Percentiles rank a stretch among this genome's conserved stretches.
Evolutionary conservation across 441 rosid genomes (phyloP).

Genomic region (Raphanus hybrid): DNA sequence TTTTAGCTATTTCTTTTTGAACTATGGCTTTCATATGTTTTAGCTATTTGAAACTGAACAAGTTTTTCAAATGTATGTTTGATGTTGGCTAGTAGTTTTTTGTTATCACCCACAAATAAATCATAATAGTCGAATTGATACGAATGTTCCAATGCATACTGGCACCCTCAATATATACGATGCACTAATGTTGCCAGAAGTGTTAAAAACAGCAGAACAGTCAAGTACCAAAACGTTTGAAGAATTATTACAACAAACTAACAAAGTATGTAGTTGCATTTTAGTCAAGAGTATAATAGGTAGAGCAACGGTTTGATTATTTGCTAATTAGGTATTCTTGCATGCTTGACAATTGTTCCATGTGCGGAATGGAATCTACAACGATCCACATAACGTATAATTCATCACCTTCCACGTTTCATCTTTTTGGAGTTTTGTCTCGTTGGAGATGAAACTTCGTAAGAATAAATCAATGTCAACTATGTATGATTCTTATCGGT

Average conservation of each 20-base stretch:
- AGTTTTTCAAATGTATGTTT: background rate
- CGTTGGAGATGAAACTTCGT: background rate
- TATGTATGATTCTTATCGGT: constrained; percentile 15
- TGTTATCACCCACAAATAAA: background rate
- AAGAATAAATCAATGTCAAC: constrained; percentile 13
- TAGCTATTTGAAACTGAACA: background rate
- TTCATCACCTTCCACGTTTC: constrained; percentile 21
- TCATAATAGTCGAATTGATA: background rate
- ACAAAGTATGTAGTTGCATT: background rate
- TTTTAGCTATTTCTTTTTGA: background rate
- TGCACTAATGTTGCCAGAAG: background rate
- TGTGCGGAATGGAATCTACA: background rate
- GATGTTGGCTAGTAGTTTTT: background rate
- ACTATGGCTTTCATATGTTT: background rate
- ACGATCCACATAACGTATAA: constrained; percentile 22
- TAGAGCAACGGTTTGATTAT: background rate
- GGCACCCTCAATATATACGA: background rate
- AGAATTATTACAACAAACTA: background rate
- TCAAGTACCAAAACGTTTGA: background rate
- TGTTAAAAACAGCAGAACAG: background rate
- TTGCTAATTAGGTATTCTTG: background rate
- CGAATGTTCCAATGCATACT: background rate
- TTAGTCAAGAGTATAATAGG: background rate
- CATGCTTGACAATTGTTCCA: background rate
- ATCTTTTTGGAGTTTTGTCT: background rate